Evolutionary conservation across 2,329 filamentous ascomycete species (phyloP).

Genomic region (Calonectria naviculata): DNA sequence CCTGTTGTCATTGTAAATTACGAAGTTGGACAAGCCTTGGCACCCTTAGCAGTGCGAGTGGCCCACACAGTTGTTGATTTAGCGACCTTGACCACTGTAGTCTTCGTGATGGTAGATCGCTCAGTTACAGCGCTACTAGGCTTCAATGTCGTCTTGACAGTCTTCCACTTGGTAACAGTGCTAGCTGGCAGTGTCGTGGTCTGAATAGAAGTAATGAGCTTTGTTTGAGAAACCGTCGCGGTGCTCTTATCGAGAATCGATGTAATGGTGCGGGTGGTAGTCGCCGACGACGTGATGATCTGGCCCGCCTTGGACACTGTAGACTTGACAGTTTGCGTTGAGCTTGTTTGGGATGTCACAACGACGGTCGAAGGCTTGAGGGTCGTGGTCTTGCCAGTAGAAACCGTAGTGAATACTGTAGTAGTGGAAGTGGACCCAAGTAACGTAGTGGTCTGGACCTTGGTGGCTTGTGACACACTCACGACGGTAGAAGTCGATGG

Average conservation of each 20-base stretch:
- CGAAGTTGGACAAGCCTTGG: constrained; percentile 17
- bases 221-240: constrained; percentile 11
- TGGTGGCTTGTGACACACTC: not conserved
- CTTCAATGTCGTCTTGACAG: constrained; percentile 37
- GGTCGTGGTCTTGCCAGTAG: constrained; percentile 35
- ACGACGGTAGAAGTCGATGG: constrained; percentile 24
- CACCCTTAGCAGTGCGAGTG: constrained; percentile 14
- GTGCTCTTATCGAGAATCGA: constrained; percentile 21
- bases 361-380: constrained; percentile 32
- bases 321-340: constrained; percentile 21
- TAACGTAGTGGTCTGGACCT: constrained; percentile 22
- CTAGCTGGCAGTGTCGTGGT: constrained; percentile 32
- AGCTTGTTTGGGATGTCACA: constrained; percentile 25
- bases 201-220: constrained; percentile 9
- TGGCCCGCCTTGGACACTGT: constrained; percentile 11
- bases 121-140: constrained; percentile 31
- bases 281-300: constrained; percentile 10
- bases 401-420: constrained; percentile 23
- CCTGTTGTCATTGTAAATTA: too few species aligned
- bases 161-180: constrained; percentile 36
- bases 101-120: constrained; percentile 25
- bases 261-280: constrained; percentile 20
- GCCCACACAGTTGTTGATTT: constrained; percentile 1
- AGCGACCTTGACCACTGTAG: constrained; percentile 21
- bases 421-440: constrained; percentile 28